These are phyloP conservation scores for Adansonia grandidieri DNA, from an alignment of 441 rosid genomes.

Conservation along the genomic window DNA sequence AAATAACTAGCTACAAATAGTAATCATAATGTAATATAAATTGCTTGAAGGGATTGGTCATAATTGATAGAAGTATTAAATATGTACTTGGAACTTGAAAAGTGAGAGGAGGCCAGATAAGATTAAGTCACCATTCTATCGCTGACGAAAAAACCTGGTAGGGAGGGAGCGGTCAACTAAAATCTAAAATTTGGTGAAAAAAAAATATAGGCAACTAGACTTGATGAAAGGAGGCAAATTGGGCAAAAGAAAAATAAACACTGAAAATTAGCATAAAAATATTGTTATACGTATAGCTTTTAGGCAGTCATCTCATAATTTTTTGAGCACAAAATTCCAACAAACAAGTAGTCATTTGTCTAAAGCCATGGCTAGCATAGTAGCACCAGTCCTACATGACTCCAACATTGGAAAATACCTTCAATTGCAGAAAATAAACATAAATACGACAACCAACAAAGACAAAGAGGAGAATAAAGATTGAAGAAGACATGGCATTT, in stretches of 20 bases:
- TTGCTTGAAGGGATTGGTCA: not conserved
- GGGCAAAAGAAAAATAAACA: not conserved
- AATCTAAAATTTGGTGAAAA: not conserved
- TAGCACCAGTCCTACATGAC: too few species aligned
- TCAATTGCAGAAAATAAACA: conserved; percentile 6
- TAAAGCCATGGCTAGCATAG: too few species aligned
- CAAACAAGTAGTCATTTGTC: conserved; percentile 1
- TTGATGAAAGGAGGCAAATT: not conserved
- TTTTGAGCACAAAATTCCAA: not conserved
- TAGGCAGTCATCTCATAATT: not conserved
- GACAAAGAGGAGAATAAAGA: conserved; percentile 1
- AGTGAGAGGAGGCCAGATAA: not conserved
- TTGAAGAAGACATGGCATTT: not conserved
- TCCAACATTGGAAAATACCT: too few species aligned
- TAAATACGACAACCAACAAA: not conserved
- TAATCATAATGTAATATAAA: not conserved
- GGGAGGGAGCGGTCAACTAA: not conserved
- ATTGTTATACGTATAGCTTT: too few species aligned
- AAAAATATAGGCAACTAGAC: not conserved
- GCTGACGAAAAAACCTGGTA: not conserved
- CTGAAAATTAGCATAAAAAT: not conserved
- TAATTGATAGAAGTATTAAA: not conserved
- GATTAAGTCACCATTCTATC: not conserved
- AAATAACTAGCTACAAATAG: not conserved
- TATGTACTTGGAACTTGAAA: not conserved